phyloP scores from a whole-genome alignment of 2,329 filamentous ascomycete genomes.

The Colletotrichum paranaense region DNA sequence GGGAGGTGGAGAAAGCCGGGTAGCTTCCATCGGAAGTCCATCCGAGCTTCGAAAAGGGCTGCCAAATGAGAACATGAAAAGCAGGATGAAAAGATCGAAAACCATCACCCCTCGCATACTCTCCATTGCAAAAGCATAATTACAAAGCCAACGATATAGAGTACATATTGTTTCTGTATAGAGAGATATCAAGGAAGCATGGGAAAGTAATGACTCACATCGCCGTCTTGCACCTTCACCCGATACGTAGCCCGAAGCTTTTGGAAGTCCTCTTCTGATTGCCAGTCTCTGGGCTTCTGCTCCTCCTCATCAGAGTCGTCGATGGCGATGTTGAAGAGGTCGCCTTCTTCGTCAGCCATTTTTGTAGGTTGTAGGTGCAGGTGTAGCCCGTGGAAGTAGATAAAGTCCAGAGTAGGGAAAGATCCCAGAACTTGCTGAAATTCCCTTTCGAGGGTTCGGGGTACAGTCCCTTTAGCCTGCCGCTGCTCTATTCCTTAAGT shows the following conservation, averaged over 20 bases:
- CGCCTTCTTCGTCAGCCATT: constrained; percentile 43
- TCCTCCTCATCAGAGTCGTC: constrained; percentile 47
- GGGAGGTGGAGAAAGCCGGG: background rate
- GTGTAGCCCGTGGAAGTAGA: no score
- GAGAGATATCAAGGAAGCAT: background rate
- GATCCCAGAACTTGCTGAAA: no score
- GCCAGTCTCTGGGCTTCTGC: constrained; percentile 49
- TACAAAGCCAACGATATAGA: background rate
- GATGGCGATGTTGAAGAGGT: constrained; percentile 45
- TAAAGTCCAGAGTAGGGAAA: no score
- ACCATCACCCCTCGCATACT: background rate
- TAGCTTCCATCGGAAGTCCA: background rate
- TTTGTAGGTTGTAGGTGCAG: background rate
- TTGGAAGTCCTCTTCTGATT: constrained; percentile 63
- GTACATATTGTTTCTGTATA: background rate
- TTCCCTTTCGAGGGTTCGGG: background rate
- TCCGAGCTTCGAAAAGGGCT: background rate
- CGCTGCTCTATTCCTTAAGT: background rate
- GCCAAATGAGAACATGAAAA: background rate
- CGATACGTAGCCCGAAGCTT: constrained; percentile 57
- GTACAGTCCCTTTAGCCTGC: background rate
- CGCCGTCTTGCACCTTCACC: constrained; percentile 64
- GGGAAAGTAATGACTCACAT: constrained; percentile 51
- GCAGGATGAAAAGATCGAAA: background rate
- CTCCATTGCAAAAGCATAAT: background rate